These are phyloP conservation scores for Cyberlindnera mississippiensis DNA, from an alignment of 805 yeast species.

Conservation along the genomic window DNA sequence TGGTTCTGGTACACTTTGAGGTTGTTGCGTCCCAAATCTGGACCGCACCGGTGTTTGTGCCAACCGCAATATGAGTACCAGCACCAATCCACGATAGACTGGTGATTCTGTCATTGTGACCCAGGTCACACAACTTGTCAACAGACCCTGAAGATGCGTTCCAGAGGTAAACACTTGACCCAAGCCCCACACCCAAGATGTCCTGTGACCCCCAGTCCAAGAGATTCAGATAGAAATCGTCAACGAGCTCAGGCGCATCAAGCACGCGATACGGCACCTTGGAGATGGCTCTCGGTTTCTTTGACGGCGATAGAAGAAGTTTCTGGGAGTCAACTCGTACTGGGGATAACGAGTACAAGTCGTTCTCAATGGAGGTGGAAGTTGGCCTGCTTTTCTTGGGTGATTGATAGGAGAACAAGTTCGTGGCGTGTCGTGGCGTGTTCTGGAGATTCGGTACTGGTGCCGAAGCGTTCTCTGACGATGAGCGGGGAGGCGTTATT, in stretches of 20 bases:
- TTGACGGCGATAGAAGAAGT: conserved; percentile 75
- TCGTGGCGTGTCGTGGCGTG: conserved; percentile 42
- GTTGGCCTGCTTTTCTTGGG: conserved; percentile 61
- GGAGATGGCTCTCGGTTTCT: conserved; percentile 70
- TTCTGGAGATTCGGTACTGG: conserved; percentile 21
- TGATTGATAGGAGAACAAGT: conserved; percentile 71
- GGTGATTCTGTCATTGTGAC: conserved; percentile 66
- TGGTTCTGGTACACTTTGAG: conserved; percentile 76
- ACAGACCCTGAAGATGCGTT: conserved; percentile 84
- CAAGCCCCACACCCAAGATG: conserved; percentile 84
- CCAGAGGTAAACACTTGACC: conserved; percentile 85
- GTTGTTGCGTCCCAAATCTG: conserved; percentile 93
- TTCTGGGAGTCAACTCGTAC: conserved; percentile 86
- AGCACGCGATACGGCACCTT: conserved; percentile 89
- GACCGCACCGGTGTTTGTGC: conserved; percentile 80
- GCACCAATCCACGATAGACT: conserved; percentile 91
- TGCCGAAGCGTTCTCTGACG: conserved; percentile 18
- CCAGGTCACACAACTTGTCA: conserved; percentile 71
- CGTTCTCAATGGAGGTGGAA: conserved; percentile 59
- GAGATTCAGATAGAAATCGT: conserved; percentile 82
- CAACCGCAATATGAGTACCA: conserved; percentile 92
- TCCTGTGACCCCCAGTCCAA: conserved; percentile 96
- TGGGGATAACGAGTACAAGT: conserved; percentile 76
- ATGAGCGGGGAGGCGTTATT: conserved; percentile 32
- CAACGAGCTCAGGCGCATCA: conserved; percentile 94